A percentile compares a stretch with the other conserved stretches of the same genome.
Conservation (phyloP, 1,139 yeast genomes). For the Suhomyces bribrorum region DNA sequence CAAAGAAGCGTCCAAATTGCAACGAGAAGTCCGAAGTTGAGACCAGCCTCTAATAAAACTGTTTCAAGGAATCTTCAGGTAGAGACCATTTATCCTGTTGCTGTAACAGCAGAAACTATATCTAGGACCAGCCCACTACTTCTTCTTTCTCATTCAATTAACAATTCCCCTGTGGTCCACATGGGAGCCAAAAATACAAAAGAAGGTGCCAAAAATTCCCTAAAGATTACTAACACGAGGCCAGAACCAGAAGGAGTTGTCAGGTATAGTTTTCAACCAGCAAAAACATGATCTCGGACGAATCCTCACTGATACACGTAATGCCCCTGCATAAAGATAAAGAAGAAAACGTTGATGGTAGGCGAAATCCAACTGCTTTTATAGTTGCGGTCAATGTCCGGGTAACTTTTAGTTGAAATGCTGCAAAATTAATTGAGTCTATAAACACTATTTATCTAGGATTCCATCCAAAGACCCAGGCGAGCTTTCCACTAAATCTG, state of each 20-base stretch:
- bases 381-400: constrained; percentile 19
- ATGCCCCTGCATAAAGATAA: constrained; percentile 99
- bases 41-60: too few species aligned
- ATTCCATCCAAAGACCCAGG: constrained; percentile 1
- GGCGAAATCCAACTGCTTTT: constrained; percentile 16
- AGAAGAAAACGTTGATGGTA: constrained; percentile 33
- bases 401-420: constrained; percentile 18
- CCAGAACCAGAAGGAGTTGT: constrained; percentile 79
- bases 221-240: constrained; percentile 46
- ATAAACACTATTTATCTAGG: not conserved
- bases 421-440: constrained; percentile 1
- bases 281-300: constrained; percentile 99
- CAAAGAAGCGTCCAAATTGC: constrained; percentile 33
- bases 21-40: too few species aligned
- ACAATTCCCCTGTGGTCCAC: constrained; percentile 2
- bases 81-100: too few species aligned
- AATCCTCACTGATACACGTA: constrained; percentile 99
- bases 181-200: not conserved
- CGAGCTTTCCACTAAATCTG: too few species aligned
- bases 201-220: constrained; percentile 75
- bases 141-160: constrained; percentile 3
- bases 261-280: constrained; percentile 99
- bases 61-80: too few species aligned
- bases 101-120: too few species aligned
- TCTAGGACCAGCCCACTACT: too few species aligned